phyloP scores from a whole-genome alignment of 768 basidiomycete genomes.

The Boletus eberwhitei region DNA sequence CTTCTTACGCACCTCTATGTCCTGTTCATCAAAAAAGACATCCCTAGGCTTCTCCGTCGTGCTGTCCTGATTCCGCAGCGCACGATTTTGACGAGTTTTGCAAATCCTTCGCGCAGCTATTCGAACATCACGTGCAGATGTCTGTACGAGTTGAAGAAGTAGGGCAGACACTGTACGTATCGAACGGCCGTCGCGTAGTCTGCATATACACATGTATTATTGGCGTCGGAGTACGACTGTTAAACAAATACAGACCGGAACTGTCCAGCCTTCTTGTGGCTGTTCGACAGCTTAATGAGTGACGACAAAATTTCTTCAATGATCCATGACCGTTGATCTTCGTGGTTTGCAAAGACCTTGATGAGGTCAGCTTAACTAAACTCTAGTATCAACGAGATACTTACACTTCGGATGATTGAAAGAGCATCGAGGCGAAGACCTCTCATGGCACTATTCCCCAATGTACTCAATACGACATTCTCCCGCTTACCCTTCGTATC shows the following conservation, averaged over 20 bases:
- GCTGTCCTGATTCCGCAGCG: conserved; percentile 63
- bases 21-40: conserved; percentile 63
- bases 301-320: conserved; percentile 95
- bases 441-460: conserved; percentile 79
- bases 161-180: conserved; percentile 94
- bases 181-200: conserved; percentile 83
- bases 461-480: conserved; percentile 53
- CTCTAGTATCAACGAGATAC: conserved; percentile 23
- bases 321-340: conserved; percentile 92
- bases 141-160: conserved; percentile 93
- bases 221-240: not conserved
- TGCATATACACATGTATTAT: conserved; percentile 30
- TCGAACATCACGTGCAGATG: conserved; percentile 85
- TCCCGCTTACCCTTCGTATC: conserved; percentile 58
- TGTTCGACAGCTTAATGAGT: conserved; percentile 84
- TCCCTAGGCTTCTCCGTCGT: conserved; percentile 46
- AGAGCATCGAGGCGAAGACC: conserved; percentile 79
- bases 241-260: conserved; percentile 58
- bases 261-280: conserved; percentile 86
- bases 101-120: conserved; percentile 61
- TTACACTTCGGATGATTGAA: conserved; percentile 79
- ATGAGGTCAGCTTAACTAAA: conserved; percentile 2
- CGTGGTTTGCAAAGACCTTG: conserved; percentile 89
- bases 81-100: conserved; percentile 59
- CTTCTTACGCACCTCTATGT: conserved; percentile 47